Evolutionary conservation across 345 rosid genomes (phyloP), one percentile per base, ranked within the genome.

Genomic region (Jatropha curcas): DNA sequence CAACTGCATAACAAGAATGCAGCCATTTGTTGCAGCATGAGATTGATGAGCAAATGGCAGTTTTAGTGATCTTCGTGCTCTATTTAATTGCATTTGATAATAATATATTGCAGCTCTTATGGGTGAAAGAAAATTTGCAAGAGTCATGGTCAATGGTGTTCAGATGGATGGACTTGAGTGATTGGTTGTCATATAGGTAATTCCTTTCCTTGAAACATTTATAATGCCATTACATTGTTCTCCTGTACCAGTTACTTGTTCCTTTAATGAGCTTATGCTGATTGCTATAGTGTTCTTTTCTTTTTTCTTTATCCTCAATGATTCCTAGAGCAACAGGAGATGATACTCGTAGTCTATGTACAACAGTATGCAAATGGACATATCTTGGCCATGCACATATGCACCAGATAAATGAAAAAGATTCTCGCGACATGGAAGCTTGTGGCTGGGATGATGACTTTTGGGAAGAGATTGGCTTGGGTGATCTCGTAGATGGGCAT

Each of bases 381-480:
- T 95, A 95, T 85, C 98, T 95, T 83, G 99, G 98, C 75, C 99
- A 95, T 85, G 99, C 99, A n/a, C 99, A 95, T 75, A 89, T 92
- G 98, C 88, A 89, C 27, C 94, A 79, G 72, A 74, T 82, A 84
- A 82, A 68, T 71, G 97, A 89, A 76, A 89, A 88, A 67, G 88
- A 87, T 83, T 92, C 96, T 41, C 82, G 92, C 68, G 83, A 87
- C 71, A 92, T 92, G 98, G 96, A 95, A 95, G 90, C 99, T 14
- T 89, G 94, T 82, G 99, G 99, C 22, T 95, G 99, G 99, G 99
- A 92, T 85, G 98, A 95, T 64, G 97, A 89, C 45, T 92, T 95
- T 74, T 95, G 91, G 99, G 99, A 95, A 88, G 98, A 95, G 74
- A 95, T 95, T 90, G 99, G 98, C 72, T 85, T 95, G 64, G 94